Evolutionary conservation across 2,329 filamentous ascomycete genomes (phyloP).

Genomic region (Colletotrichum lentis): DNA sequence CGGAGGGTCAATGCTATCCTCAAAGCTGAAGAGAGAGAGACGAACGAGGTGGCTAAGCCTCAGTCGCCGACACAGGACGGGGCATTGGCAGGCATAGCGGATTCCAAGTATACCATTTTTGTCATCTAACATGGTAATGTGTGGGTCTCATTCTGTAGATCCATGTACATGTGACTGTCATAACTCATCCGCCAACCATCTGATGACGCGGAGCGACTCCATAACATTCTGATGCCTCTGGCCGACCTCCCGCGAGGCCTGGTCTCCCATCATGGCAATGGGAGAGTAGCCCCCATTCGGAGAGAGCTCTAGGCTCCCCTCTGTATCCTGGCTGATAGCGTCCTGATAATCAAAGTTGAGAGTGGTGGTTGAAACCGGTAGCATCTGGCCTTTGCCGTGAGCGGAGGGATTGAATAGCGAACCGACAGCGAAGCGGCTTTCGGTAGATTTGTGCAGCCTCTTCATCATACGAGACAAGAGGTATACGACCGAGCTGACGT

Average conservation of each 20-base stretch:
- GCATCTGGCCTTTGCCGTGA: not conserved
- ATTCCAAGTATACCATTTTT: not conserved
- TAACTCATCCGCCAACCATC: conserved; percentile 34
- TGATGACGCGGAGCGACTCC: conserved; percentile 32
- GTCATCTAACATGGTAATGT: not conserved
- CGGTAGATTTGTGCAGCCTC: conserved; percentile 27
- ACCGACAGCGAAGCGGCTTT: conserved; percentile 14
- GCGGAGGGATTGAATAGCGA: not conserved
- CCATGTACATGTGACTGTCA: conserved; percentile 9
- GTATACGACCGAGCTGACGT: conserved; percentile 32
- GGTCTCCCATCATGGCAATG: conserved; percentile 22
- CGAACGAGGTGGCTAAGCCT: no score
- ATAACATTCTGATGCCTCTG: conserved; percentile 28
- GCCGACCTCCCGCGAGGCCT: conserved; percentile 22
- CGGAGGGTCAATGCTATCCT: not conserved
- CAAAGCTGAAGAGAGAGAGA: not conserved
- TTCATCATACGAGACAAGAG: conserved; percentile 32
- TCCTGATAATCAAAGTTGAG: conserved; percentile 29
- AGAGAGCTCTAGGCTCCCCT: conserved; percentile 15
- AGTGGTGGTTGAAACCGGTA: not conserved
- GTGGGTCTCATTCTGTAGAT: no score
- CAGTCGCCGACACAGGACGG: no score
- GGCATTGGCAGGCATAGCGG: not conserved
- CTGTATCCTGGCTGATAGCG: conserved; percentile 18
- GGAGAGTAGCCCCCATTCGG: conserved; percentile 7